Evolutionary conservation across 129 eudicot species (phyloP).

Genomic region (Heracleum sosnowskyi): DNA sequence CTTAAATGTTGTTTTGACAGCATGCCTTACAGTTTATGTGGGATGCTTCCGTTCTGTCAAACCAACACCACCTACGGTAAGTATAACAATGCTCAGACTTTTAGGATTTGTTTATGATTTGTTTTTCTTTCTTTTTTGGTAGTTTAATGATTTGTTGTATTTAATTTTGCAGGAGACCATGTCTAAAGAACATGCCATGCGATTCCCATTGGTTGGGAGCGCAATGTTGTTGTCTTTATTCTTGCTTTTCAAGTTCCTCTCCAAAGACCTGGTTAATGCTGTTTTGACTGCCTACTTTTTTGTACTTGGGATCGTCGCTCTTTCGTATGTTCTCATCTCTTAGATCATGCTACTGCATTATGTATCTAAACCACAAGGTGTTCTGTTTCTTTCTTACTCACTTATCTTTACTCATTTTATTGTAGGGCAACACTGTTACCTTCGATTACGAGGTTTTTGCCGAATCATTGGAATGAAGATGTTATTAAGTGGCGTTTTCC

Average conservation of each 20-base stretch:
- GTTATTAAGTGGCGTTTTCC: conserved; percentile 74
- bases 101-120: background rate
- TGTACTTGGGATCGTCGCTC: conserved; percentile 84
- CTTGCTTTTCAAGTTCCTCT: conserved; percentile 84
- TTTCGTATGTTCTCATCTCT: conserved; percentile 61
- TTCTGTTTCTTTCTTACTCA: conserved; percentile 1
- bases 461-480: conserved; percentile 81
- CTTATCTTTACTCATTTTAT: conserved; percentile 3
- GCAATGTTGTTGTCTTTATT: conserved; percentile 90
- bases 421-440: conserved; percentile 86
- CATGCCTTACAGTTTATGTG: conserved; percentile 82
- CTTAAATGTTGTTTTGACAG: conserved; percentile 84
- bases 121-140: no score
- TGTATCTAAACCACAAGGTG: background rate
- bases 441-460: conserved; percentile 69
- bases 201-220: conserved; percentile 95
- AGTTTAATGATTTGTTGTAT: background rate
- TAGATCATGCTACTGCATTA: conserved; percentile 19
- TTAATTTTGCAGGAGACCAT: conserved; percentile 68
- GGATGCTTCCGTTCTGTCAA: conserved; percentile 97
- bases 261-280: conserved; percentile 95
- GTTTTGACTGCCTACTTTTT: conserved; percentile 82
- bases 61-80: conserved; percentile 97
- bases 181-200: conserved; percentile 98
- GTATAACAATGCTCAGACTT: conserved; percentile 18